Percentiles rank a stretch among this genome's conserved stretches.
Conservation (phyloP, 139 green algal species). For the Dunaliella sp. region DNA sequence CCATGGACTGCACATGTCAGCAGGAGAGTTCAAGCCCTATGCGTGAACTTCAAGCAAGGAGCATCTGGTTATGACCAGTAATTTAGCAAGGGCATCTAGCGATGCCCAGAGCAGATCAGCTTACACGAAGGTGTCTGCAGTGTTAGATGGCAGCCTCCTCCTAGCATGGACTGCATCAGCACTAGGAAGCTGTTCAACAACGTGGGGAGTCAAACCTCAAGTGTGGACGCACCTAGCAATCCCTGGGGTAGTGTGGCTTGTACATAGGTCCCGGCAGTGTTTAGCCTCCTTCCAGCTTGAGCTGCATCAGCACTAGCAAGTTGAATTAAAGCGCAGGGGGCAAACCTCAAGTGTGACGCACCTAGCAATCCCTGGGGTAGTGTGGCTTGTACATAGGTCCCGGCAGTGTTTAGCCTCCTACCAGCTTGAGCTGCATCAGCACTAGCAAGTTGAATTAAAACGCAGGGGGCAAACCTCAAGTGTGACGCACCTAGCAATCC, state of each 20-base stretch:
- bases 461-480: neutral
- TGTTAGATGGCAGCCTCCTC: neutral
- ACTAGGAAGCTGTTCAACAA: neutral
- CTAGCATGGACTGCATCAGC: neutral
- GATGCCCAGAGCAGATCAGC: neutral
- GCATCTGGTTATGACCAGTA: no score
- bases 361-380: neutral
- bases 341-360: neutral
- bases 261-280: neutral
- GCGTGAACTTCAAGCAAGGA: no score
- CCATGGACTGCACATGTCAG: no score
- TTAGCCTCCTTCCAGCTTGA: neutral
- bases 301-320: neutral
- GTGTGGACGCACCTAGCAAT: neutral
- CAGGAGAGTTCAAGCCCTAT: no score
- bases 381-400: neutral
- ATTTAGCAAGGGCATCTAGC: no score
- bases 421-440: neutral
- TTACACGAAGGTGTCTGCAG: neutral
- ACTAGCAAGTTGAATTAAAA: neutral
- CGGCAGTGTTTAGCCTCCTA: neutral
- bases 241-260: neutral
- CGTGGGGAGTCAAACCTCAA: neutral
- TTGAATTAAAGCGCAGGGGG: neutral
- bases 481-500: constrained; percentile 39